Percentiles rank a stretch among this genome's conserved stretches.
phyloP scores from a whole-genome alignment of 345 rosid genomes.

The Toxicodendron radicans region DNA sequence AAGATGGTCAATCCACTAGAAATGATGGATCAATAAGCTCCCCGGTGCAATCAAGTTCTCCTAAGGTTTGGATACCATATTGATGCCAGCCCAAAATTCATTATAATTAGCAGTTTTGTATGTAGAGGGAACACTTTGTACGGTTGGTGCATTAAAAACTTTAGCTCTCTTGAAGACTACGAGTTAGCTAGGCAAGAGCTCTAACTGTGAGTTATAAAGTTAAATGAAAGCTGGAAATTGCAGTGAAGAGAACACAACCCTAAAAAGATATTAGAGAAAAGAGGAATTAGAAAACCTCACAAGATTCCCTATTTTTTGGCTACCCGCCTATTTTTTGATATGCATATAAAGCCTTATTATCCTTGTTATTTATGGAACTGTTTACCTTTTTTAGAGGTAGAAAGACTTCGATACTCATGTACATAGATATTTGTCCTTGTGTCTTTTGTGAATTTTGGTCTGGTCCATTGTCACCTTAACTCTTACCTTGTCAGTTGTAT shows the following conservation, averaged over 20 bases:
- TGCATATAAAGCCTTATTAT: not conserved
- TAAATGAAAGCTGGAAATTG: conserved; percentile 8
- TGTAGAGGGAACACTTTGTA: not conserved
- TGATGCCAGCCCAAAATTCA: not conserved
- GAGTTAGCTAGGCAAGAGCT: not conserved
- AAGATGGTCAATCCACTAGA: conserved; percentile 52
- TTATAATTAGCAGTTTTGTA: not conserved
- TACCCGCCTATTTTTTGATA: not conserved
- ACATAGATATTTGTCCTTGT: not conserved
- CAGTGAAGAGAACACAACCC: not conserved
- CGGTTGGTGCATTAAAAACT: not conserved
- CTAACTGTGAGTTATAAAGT: not conserved
- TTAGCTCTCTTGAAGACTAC: not conserved
- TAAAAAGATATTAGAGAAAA: not conserved
- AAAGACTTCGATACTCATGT: not conserved
- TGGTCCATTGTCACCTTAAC: not conserved
- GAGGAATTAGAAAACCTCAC: not conserved
- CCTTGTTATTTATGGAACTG: not conserved
- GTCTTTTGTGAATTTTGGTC: not conserved
- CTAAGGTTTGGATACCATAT: conserved; percentile 42
- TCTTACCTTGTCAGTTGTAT: not conserved
- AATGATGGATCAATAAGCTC: conserved; percentile 61
- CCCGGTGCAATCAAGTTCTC: conserved; percentile 55
- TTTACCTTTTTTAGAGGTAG: not conserved
- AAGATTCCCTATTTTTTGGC: not conserved